These are phyloP conservation scores for Infundibulicybe gibba DNA, from an alignment of 768 basidiomycete species.

Conservation along the genomic window DNA sequence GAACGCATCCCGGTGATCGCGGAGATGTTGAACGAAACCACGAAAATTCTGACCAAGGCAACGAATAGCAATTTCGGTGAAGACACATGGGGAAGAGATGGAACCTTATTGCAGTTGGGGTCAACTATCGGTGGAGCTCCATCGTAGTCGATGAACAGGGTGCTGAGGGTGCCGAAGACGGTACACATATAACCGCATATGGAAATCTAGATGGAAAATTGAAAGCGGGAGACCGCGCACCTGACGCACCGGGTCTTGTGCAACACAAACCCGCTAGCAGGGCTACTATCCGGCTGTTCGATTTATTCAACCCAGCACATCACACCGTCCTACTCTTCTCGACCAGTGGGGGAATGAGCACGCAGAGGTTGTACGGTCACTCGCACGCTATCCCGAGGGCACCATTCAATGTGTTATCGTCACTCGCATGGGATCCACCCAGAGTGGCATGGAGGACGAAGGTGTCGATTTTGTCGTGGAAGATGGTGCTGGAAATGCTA, in stretches of 20 bases:
- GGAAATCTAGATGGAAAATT: conserved; percentile 20
- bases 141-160: conserved; percentile 41
- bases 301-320: conserved; percentile 24
- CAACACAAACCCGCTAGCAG: conserved; percentile 9
- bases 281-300: conserved; percentile 25
- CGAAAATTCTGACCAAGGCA: conserved; percentile 7
- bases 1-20: conserved; percentile 34
- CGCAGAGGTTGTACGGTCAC: conserved; percentile 9
- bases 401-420: conserved; percentile 23
- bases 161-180: conserved; percentile 12
- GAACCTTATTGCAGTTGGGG: conserved; percentile 38
- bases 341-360: conserved; percentile 13
- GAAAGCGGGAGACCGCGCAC: conserved; percentile 41
- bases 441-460: conserved; percentile 4
- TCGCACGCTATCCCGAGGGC: conserved; percentile 16
- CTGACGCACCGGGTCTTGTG: conserved; percentile 33
- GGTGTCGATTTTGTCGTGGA: conserved; percentile 26
- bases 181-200: conserved; percentile 15
- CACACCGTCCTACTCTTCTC: conserved; percentile 42
- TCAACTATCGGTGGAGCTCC: conserved; percentile 52
- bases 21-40: conserved; percentile 28
- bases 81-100: conserved; percentile 15
- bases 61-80: background rate
- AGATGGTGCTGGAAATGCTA: conserved; percentile 34
- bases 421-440: conserved; percentile 10